Evolutionary conservation across 495 filamentous ascomycete genomes (phyloP).

Genomic region (Recurvomyces mirabilis): DNA sequence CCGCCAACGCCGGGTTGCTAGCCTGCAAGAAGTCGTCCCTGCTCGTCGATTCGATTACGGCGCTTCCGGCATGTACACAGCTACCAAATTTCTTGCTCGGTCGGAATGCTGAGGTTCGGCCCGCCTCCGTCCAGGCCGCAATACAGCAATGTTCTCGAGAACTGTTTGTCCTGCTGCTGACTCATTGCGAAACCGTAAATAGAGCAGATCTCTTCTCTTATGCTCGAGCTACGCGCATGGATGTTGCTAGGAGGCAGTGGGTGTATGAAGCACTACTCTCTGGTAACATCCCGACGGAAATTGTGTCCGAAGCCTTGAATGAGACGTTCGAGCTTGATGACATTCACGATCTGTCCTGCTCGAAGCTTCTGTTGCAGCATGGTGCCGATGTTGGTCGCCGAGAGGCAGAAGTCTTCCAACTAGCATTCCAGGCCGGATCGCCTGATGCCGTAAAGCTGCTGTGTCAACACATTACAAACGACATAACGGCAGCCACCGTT

Average conservation of each 20-base stretch:
- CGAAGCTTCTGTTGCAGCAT: background rate
- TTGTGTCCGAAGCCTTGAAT: background rate
- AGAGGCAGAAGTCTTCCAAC: background rate
- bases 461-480: background rate
- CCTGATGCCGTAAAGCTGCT: background rate
- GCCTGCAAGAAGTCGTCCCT: background rate
- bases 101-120: background rate
- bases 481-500: background rate
- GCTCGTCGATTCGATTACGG: background rate
- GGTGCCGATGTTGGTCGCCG: background rate
- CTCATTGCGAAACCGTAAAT: no score
- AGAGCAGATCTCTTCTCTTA: no score
- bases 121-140: background rate
- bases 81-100: background rate
- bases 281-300: no score
- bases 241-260: no score
- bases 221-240: no score
- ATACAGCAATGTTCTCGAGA: background rate
- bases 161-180: background rate
- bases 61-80: background rate
- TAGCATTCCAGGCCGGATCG: background rate
- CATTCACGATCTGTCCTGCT: background rate
- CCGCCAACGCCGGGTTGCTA: background rate
- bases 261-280: no score
- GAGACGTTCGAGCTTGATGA: background rate